These are phyloP conservation scores for Tricholoma terreum DNA, from an alignment of 768 basidiomycete species.

Conservation along the genomic window DNA sequence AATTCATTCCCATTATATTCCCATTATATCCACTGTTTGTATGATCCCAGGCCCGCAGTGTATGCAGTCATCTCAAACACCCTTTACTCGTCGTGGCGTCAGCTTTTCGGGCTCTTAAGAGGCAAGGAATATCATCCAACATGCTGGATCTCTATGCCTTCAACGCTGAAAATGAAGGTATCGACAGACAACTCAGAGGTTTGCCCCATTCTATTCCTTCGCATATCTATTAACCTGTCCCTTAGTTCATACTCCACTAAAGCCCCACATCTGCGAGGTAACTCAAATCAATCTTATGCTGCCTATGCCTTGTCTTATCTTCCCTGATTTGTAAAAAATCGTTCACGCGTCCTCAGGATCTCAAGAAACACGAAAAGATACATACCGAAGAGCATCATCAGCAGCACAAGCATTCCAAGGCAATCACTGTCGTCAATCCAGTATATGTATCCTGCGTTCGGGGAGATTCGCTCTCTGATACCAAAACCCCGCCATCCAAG, in stretches of 20 bases:
- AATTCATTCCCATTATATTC: too few species aligned
- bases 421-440: slow-evolving; percentile 84
- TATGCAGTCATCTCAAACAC: slow-evolving; percentile 18
- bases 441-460: slow-evolving; percentile 63
- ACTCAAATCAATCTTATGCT: background rate
- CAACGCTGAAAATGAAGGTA: slow-evolving; percentile 36
- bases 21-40: too few species aligned
- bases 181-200: slow-evolving; percentile 97
- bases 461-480: slow-evolving; percentile 39
- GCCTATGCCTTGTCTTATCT: slow-evolving; percentile 13
- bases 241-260: slow-evolving; percentile 91
- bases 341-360: slow-evolving; percentile 98
- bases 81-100: slow-evolving; percentile 30
- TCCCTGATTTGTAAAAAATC: slow-evolving; percentile 86
- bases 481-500: slow-evolving; percentile 27
- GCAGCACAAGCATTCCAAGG: slow-evolving; percentile 96
- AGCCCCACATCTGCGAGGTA: slow-evolving; percentile 92
- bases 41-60: too few species aligned
- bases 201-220: slow-evolving; percentile 13
- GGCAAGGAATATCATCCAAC: slow-evolving; percentile 48
- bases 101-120: slow-evolving; percentile 41
- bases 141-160: slow-evolving; percentile 51
- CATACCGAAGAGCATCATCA: slow-evolving; percentile 98
- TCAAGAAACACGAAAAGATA: slow-evolving; percentile 99
- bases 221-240: slow-evolving; percentile 16